These are phyloP conservation scores for Ophiostoma sp. DNA, from an alignment of 2,329 filamentous ascomycete species.

Conservation along the genomic window DNA sequence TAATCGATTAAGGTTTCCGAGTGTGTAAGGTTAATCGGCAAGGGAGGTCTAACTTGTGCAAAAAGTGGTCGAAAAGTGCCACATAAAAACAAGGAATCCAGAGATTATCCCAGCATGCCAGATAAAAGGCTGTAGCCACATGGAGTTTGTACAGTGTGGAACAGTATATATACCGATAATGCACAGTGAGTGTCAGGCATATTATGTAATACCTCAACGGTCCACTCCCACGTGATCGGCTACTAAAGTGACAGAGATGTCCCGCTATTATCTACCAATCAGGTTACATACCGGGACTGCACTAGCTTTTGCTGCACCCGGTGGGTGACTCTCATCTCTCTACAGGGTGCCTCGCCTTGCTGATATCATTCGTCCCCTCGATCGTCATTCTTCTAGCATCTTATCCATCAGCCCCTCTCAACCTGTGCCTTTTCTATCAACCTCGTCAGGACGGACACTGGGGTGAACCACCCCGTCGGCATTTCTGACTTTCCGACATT, in stretches of 20 bases:
- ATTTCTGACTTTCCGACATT: neutral
- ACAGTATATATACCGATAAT: neutral
- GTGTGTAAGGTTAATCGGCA: neutral
- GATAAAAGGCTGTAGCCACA: neutral
- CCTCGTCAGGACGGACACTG: neutral
- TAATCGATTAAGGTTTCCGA: neutral
- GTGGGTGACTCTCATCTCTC: conserved; percentile 8
- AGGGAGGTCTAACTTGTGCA: neutral
- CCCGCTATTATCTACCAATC: neutral
- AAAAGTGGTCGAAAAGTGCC: neutral
- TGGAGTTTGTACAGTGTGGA: neutral
- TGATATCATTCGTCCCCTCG: neutral
- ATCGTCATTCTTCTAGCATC: neutral
- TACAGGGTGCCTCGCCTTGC: neutral
- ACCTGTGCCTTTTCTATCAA: neutral
- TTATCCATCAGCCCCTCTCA: neutral
- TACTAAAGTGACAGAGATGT: neutral
- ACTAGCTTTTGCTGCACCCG: conserved; percentile 7
- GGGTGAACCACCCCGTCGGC: neutral
- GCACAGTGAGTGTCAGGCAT: neutral
- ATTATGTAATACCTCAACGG: neutral
- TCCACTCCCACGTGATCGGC: neutral
- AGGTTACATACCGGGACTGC: neutral
- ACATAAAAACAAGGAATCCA: conserved; percentile 9
- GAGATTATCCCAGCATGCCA: neutral